These are phyloP conservation scores for Trichoderma sp. DNA, from an alignment of 2,329 filamentous ascomycete species.

Conservation along the genomic window DNA sequence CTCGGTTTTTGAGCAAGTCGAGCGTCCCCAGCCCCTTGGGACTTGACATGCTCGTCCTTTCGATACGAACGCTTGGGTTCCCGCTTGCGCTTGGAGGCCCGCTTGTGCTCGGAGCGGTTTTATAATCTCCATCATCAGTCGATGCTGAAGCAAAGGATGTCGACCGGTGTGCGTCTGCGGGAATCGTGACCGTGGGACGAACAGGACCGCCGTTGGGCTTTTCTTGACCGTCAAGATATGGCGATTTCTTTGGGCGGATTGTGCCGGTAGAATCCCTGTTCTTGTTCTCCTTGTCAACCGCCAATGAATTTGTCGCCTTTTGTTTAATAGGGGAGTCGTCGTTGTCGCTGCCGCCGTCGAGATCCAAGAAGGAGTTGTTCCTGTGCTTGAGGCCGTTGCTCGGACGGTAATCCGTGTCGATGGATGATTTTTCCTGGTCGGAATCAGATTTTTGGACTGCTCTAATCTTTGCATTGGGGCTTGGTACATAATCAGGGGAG, in stretches of 20 bases:
- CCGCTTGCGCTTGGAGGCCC: conserved; percentile 40
- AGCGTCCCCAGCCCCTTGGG: conserved; percentile 39
- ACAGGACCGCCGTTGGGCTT: conserved; percentile 39
- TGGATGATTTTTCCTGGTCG: conserved; percentile 31
- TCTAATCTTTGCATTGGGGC: conserved; percentile 70
- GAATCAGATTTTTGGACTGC: conserved; percentile 54
- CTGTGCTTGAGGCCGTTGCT: conserved; percentile 35
- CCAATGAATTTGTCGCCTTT: conserved; percentile 24
- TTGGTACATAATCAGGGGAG: conserved; percentile 74
- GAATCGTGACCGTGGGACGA: conserved; percentile 45
- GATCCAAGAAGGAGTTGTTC: conserved; percentile 53
- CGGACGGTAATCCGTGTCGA: conserved; percentile 34
- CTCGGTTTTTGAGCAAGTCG: conserved; percentile 42
- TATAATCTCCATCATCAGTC: conserved; percentile 42
- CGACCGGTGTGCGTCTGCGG: conserved; percentile 44
- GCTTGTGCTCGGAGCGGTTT: conserved; percentile 44
- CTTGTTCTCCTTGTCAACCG: conserved; percentile 26
- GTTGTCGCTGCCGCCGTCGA: conserved; percentile 51
- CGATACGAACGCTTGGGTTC: conserved; percentile 45
- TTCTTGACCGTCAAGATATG: conserved; percentile 31
- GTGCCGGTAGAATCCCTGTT: conserved; percentile 35
- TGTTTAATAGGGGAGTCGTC: conserved; percentile 39
- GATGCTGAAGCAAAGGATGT: conserved; percentile 41
- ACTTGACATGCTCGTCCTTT: conserved; percentile 43
- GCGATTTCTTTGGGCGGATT: conserved; percentile 33